Conservation (phyloP, 306 rosid species). For the Quercus engelmannii region DNA sequence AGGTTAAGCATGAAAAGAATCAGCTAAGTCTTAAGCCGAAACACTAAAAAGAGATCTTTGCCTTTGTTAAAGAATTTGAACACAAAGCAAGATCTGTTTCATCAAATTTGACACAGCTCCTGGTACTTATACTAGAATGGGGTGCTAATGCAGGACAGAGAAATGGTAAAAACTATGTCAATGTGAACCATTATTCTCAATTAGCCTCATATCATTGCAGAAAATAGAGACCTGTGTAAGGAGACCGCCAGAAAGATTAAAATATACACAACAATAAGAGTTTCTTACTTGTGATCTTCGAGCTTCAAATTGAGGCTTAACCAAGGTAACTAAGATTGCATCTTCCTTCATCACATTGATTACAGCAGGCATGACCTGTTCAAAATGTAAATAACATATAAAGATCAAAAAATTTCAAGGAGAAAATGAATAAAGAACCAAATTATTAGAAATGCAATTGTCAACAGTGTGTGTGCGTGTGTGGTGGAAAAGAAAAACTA, state of each 20-base stretch:
- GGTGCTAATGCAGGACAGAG: background rate
- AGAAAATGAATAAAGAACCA: too few relatives aligned
- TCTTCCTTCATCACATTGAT: constrained; percentile 77
- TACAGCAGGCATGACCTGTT: constrained; percentile 95
- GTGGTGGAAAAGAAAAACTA: too few relatives aligned
- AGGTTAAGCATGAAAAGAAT: too few relatives aligned
- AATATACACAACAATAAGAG: background rate
- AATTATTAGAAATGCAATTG: too few relatives aligned
- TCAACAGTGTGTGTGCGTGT: too few relatives aligned
- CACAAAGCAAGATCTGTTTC: too few relatives aligned
- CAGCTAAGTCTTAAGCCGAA: background rate
- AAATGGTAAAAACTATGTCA: background rate
- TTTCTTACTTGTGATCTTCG: constrained; percentile 74
- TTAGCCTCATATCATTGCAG: constrained; percentile 2
- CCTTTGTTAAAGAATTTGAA: background rate
- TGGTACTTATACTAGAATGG: too few relatives aligned
- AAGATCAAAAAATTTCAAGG: too few relatives aligned
- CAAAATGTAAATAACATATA: too few relatives aligned
- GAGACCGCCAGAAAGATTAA: background rate
- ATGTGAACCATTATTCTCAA: background rate
- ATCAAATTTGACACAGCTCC: too few relatives aligned
- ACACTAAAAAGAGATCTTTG: background rate
- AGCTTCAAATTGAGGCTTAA: constrained; percentile 97
- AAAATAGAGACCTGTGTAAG: background rate
- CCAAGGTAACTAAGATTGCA: constrained; percentile 73